Evolutionary conservation across 202 grass and related monocot species (phyloP), one percentile per base, ranked within the genome.

Genomic region (Schoenoplectus triqueter): DNA sequence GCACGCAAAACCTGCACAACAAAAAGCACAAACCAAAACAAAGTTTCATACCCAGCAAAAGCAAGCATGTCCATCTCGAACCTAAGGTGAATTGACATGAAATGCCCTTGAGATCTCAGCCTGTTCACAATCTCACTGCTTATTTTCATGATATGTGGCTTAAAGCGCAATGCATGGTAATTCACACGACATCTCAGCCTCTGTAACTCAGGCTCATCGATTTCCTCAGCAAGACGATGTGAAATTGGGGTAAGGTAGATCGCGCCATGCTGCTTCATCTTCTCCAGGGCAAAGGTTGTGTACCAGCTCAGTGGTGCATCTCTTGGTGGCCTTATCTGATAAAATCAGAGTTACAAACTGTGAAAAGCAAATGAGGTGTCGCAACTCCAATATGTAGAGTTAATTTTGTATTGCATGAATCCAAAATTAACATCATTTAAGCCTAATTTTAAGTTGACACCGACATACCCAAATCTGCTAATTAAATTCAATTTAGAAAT

Each of bases 31-130:
- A 45, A 69, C 21, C 80, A 44, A 73, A 66, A 77, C 6, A 87
- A 61, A 80, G 73, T 60, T 63, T 55, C 39, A 56, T 93, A 98
- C 95, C 95, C 95, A 82, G 93, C 91, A 94, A 95, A 98, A 86
- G 93, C 90, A 88, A 99, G 96, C 96, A 95, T 94, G 87, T 99
- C 96, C 96, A 99, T 91, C 90, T 99, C 96, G 69, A 99, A 99
- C 1, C 91, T 81, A 87, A 94, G 91, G 90, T 99, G 96, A 89
- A 99, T 94, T 67, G 96, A 95, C 93, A 99, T 92, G 66, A 94
- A 99, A 87, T 92, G 96, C 55, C 93, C 96, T 88, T 92, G 80
- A 18, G 87, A 80, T 31, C 91, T 93, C 39, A 99, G 91, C 75
- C 88, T 99, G 83, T 90, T 93, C 73, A 99, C 93, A 86, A 95